phyloP scores from a whole-genome alignment of 345 rosid species.

The Stellera chamaejasme region DNA sequence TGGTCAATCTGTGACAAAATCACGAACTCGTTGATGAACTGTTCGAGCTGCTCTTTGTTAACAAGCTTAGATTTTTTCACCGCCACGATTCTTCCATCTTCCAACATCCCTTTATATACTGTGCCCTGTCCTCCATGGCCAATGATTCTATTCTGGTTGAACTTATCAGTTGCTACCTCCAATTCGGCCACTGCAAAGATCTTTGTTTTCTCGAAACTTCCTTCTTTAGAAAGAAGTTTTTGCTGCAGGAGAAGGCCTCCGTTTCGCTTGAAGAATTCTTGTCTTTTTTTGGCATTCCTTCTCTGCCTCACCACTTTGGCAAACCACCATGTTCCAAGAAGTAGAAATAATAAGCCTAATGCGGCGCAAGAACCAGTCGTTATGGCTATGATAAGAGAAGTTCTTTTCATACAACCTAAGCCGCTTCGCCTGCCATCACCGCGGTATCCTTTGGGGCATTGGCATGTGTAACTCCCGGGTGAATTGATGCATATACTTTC shows the following conservation, averaged over 20 bases:
- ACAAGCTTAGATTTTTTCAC: conserved; percentile 12
- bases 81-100: too few relatives aligned
- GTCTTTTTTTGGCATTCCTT: not conserved
- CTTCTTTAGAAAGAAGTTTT: too few relatives aligned
- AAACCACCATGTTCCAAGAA: not conserved
- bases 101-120: too few relatives aligned
- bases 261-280: not conserved
- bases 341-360: not conserved
- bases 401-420: not conserved
- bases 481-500: not conserved
- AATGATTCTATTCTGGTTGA: conserved; percentile 1
- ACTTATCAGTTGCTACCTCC: conserved; percentile 18
- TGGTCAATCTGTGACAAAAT: conserved; percentile 24
- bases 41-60: conserved; percentile 3
- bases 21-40: conserved; percentile 12
- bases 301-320: not conserved
- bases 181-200: conserved; percentile 20
- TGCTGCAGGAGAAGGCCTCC: too few relatives aligned
- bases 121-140: conserved; percentile 21
- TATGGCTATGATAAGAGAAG: not conserved
- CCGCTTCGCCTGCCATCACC: not conserved
- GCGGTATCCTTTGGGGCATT: not conserved
- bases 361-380: not conserved
- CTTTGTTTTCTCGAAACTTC: too few relatives aligned
- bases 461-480: not conserved